Base-by-base conservation (phyloP, 2,329 filamentous ascomycete species). In the Sordariomycetes sp. region DNA sequence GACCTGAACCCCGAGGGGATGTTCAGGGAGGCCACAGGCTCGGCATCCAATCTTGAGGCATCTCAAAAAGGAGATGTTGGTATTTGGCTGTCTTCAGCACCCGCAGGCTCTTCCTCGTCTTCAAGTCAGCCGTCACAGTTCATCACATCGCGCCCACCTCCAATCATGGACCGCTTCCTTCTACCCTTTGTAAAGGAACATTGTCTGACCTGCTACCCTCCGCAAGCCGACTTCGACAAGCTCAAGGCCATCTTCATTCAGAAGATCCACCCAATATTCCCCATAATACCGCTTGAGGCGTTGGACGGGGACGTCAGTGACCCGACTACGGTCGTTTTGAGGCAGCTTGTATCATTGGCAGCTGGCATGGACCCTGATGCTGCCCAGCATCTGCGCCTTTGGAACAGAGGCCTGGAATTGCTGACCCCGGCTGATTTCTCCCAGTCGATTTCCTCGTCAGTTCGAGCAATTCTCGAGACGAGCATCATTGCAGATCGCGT, bases 1-100 rank as follows among this genome's bases (percentile, higher is more conserved):
- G 72, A 77, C 44, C 45, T 75, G 19, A 78, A 74, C 42, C 74
- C 73, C 3, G 73, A 77, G 47, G 68, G 68, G 38, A 69, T 77
- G 48, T 72, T 79, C 36, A 59, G 73, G 43, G 69, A 75, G 42
- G 71, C 68, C 2, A 69, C 68, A 3, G 54, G 54, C 4, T 53
- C 55, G 4, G 46, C 46, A 6, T 52, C 53, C 0, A 35, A 51
- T 15, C 47, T 51, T 5, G 51, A 53, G 9, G 49, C 50, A 1
- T 64, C 68, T 0, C 60, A 67, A 31, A 66, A 66, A 21, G 68
- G 68, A 31, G 70, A 72, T 26, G 61, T 75, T 2, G 73, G 73
- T 6, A 64, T 76, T 14, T 77, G 71, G 70, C 59, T 74, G 11
- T 55, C 58, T 3, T 55, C 58, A 0, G 43, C 51, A 11, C 33